Evolutionary conservation across 768 basidiomycete genomes (phyloP).

Genomic region (Mycena galericulata): DNA sequence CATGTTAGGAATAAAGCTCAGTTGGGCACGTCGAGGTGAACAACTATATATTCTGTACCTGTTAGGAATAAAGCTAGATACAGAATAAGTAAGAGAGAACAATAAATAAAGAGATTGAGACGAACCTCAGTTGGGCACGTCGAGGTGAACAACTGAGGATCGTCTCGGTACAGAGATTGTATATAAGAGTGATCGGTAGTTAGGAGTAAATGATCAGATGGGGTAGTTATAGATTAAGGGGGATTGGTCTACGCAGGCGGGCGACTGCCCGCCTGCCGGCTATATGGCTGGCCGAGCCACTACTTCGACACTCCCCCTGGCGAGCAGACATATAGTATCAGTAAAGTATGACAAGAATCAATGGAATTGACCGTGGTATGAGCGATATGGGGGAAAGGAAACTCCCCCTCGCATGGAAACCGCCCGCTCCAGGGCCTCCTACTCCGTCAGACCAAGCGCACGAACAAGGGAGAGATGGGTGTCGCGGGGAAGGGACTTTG

Average conservation of each 20-base stretch:
- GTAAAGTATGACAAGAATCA: neutral
- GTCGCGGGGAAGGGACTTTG: slow-evolving; percentile 38
- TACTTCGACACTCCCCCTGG: slow-evolving; percentile 5
- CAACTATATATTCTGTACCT: too few species aligned
- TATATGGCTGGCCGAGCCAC: too few species aligned
- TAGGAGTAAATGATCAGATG: neutral
- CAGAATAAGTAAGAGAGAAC: too few species aligned
- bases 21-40: too few species aligned
- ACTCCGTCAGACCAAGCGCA: slow-evolving; percentile 11
- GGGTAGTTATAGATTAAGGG: slow-evolving; percentile 1
- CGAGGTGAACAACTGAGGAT: neutral
- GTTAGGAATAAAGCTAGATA: too few species aligned
- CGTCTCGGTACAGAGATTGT: neutral
- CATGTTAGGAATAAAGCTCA: too few species aligned
- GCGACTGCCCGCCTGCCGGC: too few species aligned
- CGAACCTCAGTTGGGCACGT: too few species aligned
- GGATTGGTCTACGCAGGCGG: too few species aligned
- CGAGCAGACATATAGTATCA: neutral
- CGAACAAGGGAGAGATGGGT: neutral
- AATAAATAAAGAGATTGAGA: too few species aligned
- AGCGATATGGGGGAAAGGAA: too few species aligned
- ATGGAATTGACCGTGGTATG: slow-evolving; percentile 3
- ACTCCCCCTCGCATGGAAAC: slow-evolving; percentile 3
- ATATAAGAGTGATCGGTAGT: too few species aligned
- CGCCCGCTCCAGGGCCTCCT: slow-evolving; percentile 5